Base-by-base conservation (phyloP, 2,329 filamentous ascomycete genomes). In the Beauveria brongniartii region DNA sequence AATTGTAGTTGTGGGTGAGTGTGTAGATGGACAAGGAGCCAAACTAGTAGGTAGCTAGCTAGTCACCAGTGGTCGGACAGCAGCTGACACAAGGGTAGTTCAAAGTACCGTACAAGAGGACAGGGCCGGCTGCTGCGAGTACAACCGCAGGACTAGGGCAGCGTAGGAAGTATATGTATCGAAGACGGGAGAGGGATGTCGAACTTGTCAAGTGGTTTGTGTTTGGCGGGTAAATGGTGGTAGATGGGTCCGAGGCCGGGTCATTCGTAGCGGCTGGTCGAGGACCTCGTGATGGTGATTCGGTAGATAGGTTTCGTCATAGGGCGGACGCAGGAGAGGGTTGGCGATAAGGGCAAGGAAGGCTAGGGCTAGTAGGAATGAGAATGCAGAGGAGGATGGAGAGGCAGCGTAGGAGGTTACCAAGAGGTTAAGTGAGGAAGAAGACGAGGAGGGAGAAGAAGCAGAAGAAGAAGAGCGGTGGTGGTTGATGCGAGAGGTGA, bases 231-330 rank as follows among this genome's bases (percentile, higher is more conserved):
- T 22, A 40, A 40, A 51, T 48, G 30, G 30, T 60, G 41, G 51
- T n/a, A 8, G 59, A 56, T 61, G 59, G 55, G 48, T 62, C 61
- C 55, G 61, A 62, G 61, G 47, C 48, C 61, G 55, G 60, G 61
- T 62, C 47, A 62, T 57, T 62, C 41, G 61, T 55, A 55, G 55
- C 48, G 47, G 61, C 46, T 48, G 3, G 41, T 55, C 54, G 40
- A 43, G 41, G 61, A 43, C 61, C 61, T 62, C 61, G 61, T 62
- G 61, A 62, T 62, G 61, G 41, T 54, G 54, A 52, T 57, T 41
- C 30, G 55, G 43, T 37, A 48, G 47, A 40, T 44, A 50, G 41
- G 48, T 46, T 58, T 58, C 55, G 61, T 62, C 55, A 62, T 59
- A 54, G 55, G 50, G 54, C 28, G n/a, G 47, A 41, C 22, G 41